Base-by-base conservation (phyloP, 139 green algal species). In the Chlamydomonas asymmetrica region DNA sequence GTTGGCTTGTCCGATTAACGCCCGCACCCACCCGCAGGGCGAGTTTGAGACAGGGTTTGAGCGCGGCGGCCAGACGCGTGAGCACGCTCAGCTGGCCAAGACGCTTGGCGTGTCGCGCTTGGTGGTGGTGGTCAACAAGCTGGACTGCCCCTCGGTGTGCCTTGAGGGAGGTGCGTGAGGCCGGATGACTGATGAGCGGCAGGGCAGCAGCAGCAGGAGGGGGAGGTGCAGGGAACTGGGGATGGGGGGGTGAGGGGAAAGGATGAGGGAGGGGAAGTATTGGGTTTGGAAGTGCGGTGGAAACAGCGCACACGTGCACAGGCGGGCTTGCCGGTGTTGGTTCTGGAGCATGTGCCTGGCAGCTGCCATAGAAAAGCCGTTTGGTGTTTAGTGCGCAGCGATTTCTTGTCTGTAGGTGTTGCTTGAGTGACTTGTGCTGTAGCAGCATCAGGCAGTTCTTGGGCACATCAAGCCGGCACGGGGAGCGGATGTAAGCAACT, bases 1-100 rank as follows among this genome's bases (percentile, higher is more conserved):
- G n/a, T n/a, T n/a, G n/a, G n/a, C n/a, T n/a, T n/a, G n/a, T n/a
- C n/a, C n/a, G n/a, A n/a, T n/a, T n/a, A n/a, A n/a, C 52, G 37
- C 3, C 13, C 38, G n/a, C 56, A 9, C 38, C 8, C 1, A 37
- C 10, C 54, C 56, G n/a, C 87, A 94, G 90, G 92, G 90, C 39
- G 95, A 94, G 76, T 98, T 98, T 79, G 96, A 99, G 84, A 95
- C 93, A 4, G 95, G 95, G 0, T 98, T 98, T 84, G 93, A 97
- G 79, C 83, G 89, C 20, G 94, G 92, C 25, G 96, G 96, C 6
- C 96, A 98, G 89, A 98, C 94, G 54, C 83, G 92, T 1, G 96
- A 98, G 86, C 94, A 99, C 78, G 93, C 93, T 23, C 93, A 97
- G 87, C 89, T 99, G 61, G 96, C 95, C 66, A 95, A 96, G 84